phyloP scores from a whole-genome alignment of 2,329 filamentous ascomycete genomes.

The Phaeosphaeria sp. region DNA sequence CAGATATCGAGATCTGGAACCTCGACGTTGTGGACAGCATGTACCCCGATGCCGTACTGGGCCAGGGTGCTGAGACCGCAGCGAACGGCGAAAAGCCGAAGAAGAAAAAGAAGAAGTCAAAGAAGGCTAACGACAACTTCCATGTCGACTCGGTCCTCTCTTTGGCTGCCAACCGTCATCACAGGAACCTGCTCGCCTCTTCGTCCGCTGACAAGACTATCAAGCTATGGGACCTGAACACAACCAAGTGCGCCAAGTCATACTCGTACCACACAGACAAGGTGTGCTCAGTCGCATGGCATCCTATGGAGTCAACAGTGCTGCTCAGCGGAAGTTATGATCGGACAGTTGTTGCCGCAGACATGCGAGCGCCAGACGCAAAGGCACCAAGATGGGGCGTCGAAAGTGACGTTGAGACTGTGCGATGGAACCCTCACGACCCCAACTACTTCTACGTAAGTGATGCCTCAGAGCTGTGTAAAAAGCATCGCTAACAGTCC shows the following conservation, averaged over 20 bases:
- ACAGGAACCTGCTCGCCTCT: slow-evolving; percentile 92
- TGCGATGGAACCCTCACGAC: slow-evolving; percentile 93
- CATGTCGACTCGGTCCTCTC: slow-evolving; percentile 94
- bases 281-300: slow-evolving; percentile 95
- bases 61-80: slow-evolving; percentile 64
- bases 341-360: slow-evolving; percentile 88
- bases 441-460: slow-evolving; percentile 88
- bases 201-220: slow-evolving; percentile 96
- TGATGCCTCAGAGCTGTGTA: slow-evolving; percentile 5
- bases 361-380: slow-evolving; percentile 91
- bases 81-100: slow-evolving; percentile 69
- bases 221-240: slow-evolving; percentile 97
- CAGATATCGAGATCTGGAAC: slow-evolving; percentile 98
- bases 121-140: slow-evolving; percentile 87
- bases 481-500: slow-evolving; percentile 20
- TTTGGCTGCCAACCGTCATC: slow-evolving; percentile 88
- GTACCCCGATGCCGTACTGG: slow-evolving; percentile 96
- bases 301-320: slow-evolving; percentile 83
- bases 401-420: slow-evolving; percentile 91
- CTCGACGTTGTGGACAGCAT: slow-evolving; percentile 95
- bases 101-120: slow-evolving; percentile 90
- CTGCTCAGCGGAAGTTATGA: slow-evolving; percentile 95
- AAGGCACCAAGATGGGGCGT: slow-evolving; percentile 87
- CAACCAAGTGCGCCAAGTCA: slow-evolving; percentile 89
- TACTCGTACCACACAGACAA: slow-evolving; percentile 98